Base-by-base conservation (phyloP, 2,329 filamentous ascomycete genomes). In the Zelopaecilomyces penicillatus region DNA sequence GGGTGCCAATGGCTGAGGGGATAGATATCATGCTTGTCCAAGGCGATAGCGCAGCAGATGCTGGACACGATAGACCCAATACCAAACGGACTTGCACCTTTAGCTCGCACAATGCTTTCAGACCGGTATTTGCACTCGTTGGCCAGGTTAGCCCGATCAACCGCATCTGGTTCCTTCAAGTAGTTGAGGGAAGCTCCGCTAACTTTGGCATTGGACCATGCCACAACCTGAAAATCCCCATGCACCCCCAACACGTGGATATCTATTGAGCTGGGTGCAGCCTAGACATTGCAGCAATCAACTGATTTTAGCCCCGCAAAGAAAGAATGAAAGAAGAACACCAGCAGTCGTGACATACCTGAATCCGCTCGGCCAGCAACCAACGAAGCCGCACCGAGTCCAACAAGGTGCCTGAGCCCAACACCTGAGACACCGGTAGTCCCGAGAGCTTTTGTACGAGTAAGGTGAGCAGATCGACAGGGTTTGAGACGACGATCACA, bases 381-480 rank as follows among this genome's bases (percentile, higher is more conserved):
- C 70, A 68, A 12, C 68, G 65, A 38, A 78, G 56, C 27, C 75
- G 58, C 4, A 69, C 67, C 1, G 73, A 74, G 50, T 78, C 75
- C 4, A 77, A 63, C 50, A 69, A 71, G 0, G 75, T 78, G 8
- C 74, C 75, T 4, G 69, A 71, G 1, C 75, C 75, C 27, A 78
- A 52, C 9, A 78, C 73, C 48, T 76, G 74, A 8, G 52, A 57
- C 34, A 62, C 53, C 0, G 74, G 73, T 1, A 78, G 61, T 2
- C 70, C 67, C 0, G 70, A 71, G 11, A 73, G 55, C 38, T 69
- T 60, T 30, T 67, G 65, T 4, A 69, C 71, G 41, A 76, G 65
- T 38, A 69, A 67, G 1, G 75, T 76, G 31, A 78, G 60, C 30
- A 78, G 60, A 52, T 78, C 75, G 19, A 78, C 73, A 0, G 75